Evolutionary conservation across 2,329 filamentous ascomycete genomes (phyloP).

Genomic region (Cadophora malorum): DNA sequence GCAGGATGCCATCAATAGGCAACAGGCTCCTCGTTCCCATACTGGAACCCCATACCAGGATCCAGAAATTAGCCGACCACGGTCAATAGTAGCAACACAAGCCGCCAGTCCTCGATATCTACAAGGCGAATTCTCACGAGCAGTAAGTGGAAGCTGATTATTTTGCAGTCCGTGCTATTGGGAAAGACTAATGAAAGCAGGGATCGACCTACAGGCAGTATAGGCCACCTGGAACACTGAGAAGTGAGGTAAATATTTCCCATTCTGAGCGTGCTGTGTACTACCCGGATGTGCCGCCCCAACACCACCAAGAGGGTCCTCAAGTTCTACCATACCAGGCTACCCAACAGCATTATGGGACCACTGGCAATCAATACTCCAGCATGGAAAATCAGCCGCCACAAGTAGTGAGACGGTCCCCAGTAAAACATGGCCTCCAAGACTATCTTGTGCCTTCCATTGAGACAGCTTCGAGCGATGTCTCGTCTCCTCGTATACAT

Average conservation of each 20-base stretch:
- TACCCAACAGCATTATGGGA: slow-evolving; percentile 29
- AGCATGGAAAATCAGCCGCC: slow-evolving; percentile 36
- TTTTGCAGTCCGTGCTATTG: background rate
- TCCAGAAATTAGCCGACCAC: slow-evolving; percentile 1
- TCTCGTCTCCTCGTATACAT: slow-evolving; percentile 34
- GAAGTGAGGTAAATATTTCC: slow-evolving; percentile 40
- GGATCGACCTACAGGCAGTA: slow-evolving; percentile 32
- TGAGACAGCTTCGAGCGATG: slow-evolving; percentile 42
- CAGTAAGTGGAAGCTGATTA: slow-evolving; percentile 22
- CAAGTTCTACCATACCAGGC: slow-evolving; percentile 28
- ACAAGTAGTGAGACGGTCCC: slow-evolving; percentile 42
- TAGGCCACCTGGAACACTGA: slow-evolving; percentile 28
- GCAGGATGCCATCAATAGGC: slow-evolving; percentile 43
- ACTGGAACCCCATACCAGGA: slow-evolving; percentile 4
- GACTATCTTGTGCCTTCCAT: slow-evolving; percentile 46
- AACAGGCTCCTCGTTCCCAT: slow-evolving; percentile 24
- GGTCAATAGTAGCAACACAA: background rate
- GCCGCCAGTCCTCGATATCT: background rate
- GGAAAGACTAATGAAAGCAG: slow-evolving; percentile 36
- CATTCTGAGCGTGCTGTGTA: slow-evolving; percentile 36
- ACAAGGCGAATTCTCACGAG: slow-evolving; percentile 1
- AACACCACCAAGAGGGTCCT: slow-evolving; percentile 5
- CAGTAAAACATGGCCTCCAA: slow-evolving; percentile 40
- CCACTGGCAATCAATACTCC: slow-evolving; percentile 23
- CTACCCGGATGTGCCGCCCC: slow-evolving; percentile 33